These are phyloP conservation scores for Pelargonium fulgidum DNA, from an alignment of 441 rosid species.

Conservation along the genomic window DNA sequence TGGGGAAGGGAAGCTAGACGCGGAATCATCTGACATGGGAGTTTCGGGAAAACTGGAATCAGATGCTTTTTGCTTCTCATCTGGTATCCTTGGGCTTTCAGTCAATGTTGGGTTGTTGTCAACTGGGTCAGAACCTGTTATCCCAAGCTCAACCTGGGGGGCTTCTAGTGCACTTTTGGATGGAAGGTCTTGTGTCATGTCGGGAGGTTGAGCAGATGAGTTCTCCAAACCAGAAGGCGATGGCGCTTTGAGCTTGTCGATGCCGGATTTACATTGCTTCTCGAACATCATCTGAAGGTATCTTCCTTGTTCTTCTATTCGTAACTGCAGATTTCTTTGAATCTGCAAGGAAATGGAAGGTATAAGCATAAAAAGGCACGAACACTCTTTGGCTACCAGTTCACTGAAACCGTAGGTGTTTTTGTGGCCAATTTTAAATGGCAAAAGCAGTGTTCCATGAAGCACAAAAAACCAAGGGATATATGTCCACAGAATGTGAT, in stretches of 20 bases:
- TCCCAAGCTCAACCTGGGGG: conserved; percentile 27
- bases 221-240: conserved; percentile 47
- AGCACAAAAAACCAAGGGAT: too few species aligned
- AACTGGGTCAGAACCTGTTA: conserved; percentile 12
- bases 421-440: too few species aligned
- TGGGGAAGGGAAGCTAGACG: conserved; percentile 29
- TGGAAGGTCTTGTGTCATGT: conserved; percentile 27
- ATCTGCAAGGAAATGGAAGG: conserved; percentile 41
- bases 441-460: too few species aligned
- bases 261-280: conserved; percentile 65
- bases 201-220: conserved; percentile 26
- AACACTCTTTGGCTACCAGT: too few species aligned
- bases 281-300: conserved; percentile 92
- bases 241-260: conserved; percentile 43
- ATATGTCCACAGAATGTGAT: too few species aligned
- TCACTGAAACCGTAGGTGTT: too few species aligned
- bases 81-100: conserved; percentile 25
- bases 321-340: conserved; percentile 85
- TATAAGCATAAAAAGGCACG: not conserved
- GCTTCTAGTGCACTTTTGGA: conserved; percentile 28
- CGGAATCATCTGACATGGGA: conserved; percentile 22
- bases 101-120: conserved; percentile 18
- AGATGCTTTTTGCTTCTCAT: conserved; percentile 24
- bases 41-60: conserved; percentile 24
- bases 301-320: conserved; percentile 92